These are phyloP conservation scores for Articulospora tetracladia DNA, from an alignment of 495 filamentous ascomycete genomes.

Conservation along the genomic window DNA sequence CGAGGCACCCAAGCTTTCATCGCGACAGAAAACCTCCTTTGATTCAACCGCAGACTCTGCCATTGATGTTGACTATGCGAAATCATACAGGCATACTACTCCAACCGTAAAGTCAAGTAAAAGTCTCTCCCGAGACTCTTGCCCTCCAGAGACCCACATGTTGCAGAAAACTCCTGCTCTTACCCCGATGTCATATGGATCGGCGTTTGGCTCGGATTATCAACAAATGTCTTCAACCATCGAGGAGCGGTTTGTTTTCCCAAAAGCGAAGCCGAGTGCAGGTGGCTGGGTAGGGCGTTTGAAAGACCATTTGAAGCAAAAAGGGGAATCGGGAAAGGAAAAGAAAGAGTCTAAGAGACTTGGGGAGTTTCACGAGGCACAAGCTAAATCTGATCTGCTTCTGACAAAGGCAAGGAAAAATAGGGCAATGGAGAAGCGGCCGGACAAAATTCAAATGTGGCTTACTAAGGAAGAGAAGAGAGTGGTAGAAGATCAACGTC, in stretches of 20 bases:
- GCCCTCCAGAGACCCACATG: too few species aligned
- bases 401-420: neutral
- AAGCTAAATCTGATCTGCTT: neutral
- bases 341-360: neutral
- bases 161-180: too few species aligned
- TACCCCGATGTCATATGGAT: neutral
- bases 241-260: neutral
- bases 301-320: neutral
- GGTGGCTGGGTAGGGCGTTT: neutral
- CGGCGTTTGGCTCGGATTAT: neutral
- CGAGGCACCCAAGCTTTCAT: neutral
- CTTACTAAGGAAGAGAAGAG: neutral
- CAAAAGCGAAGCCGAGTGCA: neutral
- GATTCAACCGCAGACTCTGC: neutral
- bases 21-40: neutral
- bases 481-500: neutral
- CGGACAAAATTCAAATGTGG: neutral
- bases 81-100: too few species aligned
- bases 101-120: too few species aligned
- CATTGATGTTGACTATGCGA: neutral
- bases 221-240: neutral
- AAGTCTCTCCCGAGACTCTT: too few species aligned
- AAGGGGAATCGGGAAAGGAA: neutral
- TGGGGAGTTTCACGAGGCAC: neutral
- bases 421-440: neutral